Conservation (phyloP, 495 filamentous ascomycete genomes). For the Acidomyces sp. region DNA sequence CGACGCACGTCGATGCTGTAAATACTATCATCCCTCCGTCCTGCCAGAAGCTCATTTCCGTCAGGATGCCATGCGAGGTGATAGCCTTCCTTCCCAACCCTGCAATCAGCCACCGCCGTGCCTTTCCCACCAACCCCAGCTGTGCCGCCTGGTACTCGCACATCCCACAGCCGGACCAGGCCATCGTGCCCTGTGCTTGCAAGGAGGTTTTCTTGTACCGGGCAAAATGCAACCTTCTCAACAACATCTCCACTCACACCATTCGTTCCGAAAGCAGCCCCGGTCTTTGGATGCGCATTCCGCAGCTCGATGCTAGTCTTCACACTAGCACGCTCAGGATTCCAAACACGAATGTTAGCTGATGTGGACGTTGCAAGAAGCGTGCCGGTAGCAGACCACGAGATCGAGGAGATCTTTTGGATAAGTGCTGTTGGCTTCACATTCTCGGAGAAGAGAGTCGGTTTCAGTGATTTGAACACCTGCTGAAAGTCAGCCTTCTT, state of each 20-base stretch:
- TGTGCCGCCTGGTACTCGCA: conserved; percentile 66
- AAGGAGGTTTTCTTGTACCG: conserved; percentile 72
- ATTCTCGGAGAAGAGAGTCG: conserved; percentile 23
- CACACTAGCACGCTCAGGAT: conserved; percentile 16
- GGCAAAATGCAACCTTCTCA: conserved; percentile 84
- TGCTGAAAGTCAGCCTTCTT: conserved; percentile 16
- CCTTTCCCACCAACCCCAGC: conserved; percentile 64
- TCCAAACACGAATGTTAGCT: conserved; percentile 40
- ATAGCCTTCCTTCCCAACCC: conserved; percentile 3
- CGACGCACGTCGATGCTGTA: conserved; percentile 11
- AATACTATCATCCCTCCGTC: conserved; percentile 53
- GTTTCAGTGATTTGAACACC: conserved; percentile 21
- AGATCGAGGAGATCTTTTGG: conserved; percentile 52
- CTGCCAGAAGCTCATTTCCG: conserved; percentile 67
- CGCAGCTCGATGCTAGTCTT: conserved; percentile 38
- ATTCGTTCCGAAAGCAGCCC: not conserved
- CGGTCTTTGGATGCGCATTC: conserved; percentile 12
- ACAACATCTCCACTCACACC: conserved; percentile 57
- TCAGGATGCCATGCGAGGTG: conserved; percentile 60
- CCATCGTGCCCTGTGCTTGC: conserved; percentile 78
- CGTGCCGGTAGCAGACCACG: conserved; percentile 80
- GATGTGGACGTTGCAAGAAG: conserved; percentile 82
- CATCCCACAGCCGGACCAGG: conserved; percentile 85
- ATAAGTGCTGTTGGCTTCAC: conserved; percentile 13
- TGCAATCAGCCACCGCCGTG: conserved; percentile 48